A percentile compares a stretch with the other conserved stretches of the same genome.
Conservation (phyloP, 192 early-diverging fungal species). For the Coemansia sp. region DNA sequence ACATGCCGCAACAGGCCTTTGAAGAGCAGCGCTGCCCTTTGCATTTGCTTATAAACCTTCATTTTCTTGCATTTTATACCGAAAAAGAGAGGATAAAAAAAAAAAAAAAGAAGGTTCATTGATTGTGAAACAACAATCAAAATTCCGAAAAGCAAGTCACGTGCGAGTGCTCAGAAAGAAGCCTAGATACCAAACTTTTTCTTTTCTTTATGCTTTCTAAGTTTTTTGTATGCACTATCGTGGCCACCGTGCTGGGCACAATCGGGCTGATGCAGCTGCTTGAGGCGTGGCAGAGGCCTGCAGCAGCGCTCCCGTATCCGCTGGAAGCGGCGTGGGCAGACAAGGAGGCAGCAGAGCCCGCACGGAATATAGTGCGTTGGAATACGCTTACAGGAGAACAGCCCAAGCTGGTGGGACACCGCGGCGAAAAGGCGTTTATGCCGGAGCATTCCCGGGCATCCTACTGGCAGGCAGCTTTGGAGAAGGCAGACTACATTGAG, state of each 20-base stretch:
- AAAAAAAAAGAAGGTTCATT: not conserved
- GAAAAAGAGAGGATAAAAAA: not conserved
- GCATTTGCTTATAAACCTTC: not conserved
- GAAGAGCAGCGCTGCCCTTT: not conserved
- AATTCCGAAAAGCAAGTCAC: too few species aligned
- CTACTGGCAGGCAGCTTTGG: conserved; percentile 52
- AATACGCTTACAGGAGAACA: conserved; percentile 29
- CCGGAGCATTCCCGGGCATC: conserved; percentile 50
- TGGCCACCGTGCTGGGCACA: too few species aligned
- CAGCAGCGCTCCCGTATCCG: too few species aligned
- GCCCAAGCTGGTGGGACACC: conserved; percentile 43
- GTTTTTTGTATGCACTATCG: too few species aligned
- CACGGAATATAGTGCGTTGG: conserved; percentile 14
- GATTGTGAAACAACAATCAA: too few species aligned
- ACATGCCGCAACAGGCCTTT: not conserved
- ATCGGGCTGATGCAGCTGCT: too few species aligned
- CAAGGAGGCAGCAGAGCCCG: not conserved
- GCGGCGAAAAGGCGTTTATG: conserved; percentile 55
- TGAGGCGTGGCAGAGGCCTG: too few species aligned
- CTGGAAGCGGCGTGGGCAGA: not conserved
- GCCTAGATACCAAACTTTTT: too few species aligned
- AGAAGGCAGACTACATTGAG: conserved; percentile 50
- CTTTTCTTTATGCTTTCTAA: too few species aligned
- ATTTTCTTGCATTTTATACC: too few species aligned
- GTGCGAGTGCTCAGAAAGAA: too few species aligned